phyloP scores from a whole-genome alignment of 2,329 filamentous ascomycete species.

The Leptosphaerulina australis region DNA sequence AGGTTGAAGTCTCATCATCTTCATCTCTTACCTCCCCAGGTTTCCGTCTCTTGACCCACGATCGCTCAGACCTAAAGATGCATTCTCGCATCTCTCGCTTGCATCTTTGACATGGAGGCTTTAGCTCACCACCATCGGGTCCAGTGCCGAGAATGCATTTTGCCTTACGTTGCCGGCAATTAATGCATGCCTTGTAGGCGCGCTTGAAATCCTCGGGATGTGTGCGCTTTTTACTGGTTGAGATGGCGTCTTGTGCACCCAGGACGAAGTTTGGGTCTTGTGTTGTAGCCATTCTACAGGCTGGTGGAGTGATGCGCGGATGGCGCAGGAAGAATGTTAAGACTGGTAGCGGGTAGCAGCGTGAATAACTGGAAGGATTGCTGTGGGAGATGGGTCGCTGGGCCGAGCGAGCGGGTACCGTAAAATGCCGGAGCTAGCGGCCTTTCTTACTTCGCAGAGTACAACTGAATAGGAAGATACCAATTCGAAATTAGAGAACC shows the following conservation, averaged over 20 bases:
- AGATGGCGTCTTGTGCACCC: constrained; percentile 25
- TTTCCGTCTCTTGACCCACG: constrained; percentile 48
- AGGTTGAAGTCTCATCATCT: constrained; percentile 23
- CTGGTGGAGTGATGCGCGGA: constrained; percentile 32
- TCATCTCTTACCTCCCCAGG: constrained; percentile 37
- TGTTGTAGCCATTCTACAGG: constrained; percentile 21
- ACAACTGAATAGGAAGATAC: not conserved
- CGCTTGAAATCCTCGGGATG: constrained; percentile 56
- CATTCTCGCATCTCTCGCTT: constrained; percentile 59
- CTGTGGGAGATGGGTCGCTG: not conserved
- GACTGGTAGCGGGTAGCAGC: constrained; percentile 26
- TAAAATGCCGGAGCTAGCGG: constrained; percentile 8
- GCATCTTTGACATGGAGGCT: constrained; percentile 56
- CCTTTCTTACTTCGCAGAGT: not conserved
- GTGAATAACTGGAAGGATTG: constrained; percentile 28
- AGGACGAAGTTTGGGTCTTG: constrained; percentile 25
- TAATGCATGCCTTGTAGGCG: constrained; percentile 61
- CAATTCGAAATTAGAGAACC: too few species aligned
- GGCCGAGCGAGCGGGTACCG: constrained; percentile 7
- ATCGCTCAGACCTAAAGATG: constrained; percentile 51
- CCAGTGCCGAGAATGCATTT: constrained; percentile 57
- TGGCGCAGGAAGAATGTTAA: constrained; percentile 36
- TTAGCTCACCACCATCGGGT: constrained; percentile 50
- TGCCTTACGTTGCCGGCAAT: constrained; percentile 59
- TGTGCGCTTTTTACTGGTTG: constrained; percentile 41